Base-by-base conservation (phyloP, 257 asterid genomes). In the Salvia hispanica region DNA sequence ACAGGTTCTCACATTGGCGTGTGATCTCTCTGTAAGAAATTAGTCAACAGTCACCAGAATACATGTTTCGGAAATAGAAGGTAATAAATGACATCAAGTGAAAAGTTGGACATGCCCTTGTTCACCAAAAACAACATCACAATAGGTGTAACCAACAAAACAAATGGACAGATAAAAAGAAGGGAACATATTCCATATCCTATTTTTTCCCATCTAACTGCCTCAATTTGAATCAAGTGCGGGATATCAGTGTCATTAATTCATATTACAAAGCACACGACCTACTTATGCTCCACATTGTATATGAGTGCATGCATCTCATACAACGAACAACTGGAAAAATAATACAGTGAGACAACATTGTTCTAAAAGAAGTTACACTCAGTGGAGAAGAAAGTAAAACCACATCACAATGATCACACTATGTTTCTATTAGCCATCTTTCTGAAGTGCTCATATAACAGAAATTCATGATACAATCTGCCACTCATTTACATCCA, bases 291-390 rank as follows among this genome's bases (percentile, higher is more conserved):
- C 54, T 28, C 7, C 40, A 62, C 42, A 33, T 71, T 62, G 18
- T 15, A 36, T 47, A 60, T 31, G 43, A 31, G 58, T 50, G 50
- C 75, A 70, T 50, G 50, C 75, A 70, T 61, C 16, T n/a, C 25
- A 10, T 16, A 36, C 7, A 39, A 7, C 45, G 21, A 39, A 60
- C 25, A 15, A 15, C 52, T 15, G 53, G 31, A 21, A 25, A 70
- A 15, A 60, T 11, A 28, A 44, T 58, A 13, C 39, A 58, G 7
- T 36, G 42, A 9, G 13, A 2, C 3, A 36, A 3, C 39, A 7
- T 16, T 16, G 37, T 18, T 36, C 37, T 51, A 5, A 53, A 7
- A n/a, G 15, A 31, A 57, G 50, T 16, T 44, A 54, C 13, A 53
- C 57, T 9, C 21, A 14, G n/a, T 3, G 33, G 58, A 31, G 40